These are phyloP conservation scores for Fusarium verrucosum DNA, from an alignment of 2,329 filamentous ascomycete species.

Conservation along the genomic window DNA sequence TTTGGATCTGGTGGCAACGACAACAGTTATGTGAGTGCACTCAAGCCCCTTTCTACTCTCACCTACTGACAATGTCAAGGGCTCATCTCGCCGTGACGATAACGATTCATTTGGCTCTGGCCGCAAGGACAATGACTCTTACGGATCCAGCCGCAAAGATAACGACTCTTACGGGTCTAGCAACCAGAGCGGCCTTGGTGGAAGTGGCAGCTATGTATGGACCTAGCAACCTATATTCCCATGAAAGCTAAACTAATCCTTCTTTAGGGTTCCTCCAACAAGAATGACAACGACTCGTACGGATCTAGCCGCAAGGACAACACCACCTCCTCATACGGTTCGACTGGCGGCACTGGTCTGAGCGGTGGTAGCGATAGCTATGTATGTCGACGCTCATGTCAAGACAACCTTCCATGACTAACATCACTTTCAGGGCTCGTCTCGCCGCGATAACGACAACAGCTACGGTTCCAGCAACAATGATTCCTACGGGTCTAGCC, in stretches of 20 bases:
- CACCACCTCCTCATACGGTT: conserved; percentile 3
- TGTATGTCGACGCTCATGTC: background rate
- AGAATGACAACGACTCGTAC: background rate
- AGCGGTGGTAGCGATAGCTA: conserved; percentile 18
- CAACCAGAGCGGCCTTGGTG: background rate
- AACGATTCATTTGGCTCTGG: background rate
- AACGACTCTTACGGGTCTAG: background rate
- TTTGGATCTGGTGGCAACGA: conserved; percentile 12
- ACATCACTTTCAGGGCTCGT: conserved; percentile 10
- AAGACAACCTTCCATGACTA: background rate
- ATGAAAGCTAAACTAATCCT: background rate
- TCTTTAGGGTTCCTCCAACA: background rate
- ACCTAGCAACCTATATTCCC: background rate
- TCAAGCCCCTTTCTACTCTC: background rate
- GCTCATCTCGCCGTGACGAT: conserved; percentile 13
- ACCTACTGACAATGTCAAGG: background rate
- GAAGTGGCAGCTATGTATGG: background rate
- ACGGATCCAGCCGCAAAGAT: conserved; percentile 11
- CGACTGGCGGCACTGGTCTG: conserved; percentile 7
- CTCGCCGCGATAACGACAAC: conserved; percentile 14
- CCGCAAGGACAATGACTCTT: background rate
- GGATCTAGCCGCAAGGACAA: conserved; percentile 5
- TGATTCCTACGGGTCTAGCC: background rate
- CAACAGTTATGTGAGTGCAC: conserved; percentile 12
- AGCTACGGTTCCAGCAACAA: conserved; percentile 2